Percentiles rank a stretch among this genome's conserved stretches.
Evolutionary conservation across 495 filamentous ascomycete genomes (phyloP).

Genomic region (Neurospora hispaniola): DNA sequence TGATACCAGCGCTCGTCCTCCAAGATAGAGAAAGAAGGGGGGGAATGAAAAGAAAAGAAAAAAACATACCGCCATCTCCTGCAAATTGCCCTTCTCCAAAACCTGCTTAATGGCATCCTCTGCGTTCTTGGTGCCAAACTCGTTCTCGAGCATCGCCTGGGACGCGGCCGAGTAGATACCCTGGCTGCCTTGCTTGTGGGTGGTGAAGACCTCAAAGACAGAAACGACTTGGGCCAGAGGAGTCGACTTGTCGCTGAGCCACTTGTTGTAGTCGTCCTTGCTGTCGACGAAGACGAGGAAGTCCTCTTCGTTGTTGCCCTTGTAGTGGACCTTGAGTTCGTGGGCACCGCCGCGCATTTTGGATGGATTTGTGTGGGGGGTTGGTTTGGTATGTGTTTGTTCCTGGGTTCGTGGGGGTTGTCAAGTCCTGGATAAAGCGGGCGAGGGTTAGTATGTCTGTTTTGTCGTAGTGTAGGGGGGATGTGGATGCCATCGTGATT

Average conservation of each 20-base stretch:
- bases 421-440: neutral
- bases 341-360: slow-evolving; percentile 72
- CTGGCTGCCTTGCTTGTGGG: slow-evolving; percentile 84
- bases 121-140: slow-evolving; percentile 72
- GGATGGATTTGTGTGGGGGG: slow-evolving; percentile 13
- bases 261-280: slow-evolving; percentile 58
- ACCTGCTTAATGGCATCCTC: slow-evolving; percentile 75
- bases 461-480: neutral
- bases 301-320: slow-evolving; percentile 72
- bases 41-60: neutral
- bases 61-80: slow-evolving; percentile 53
- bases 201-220: slow-evolving; percentile 81
- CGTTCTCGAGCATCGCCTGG: slow-evolving; percentile 61
- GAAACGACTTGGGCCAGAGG: slow-evolving; percentile 78
- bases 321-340: slow-evolving; percentile 78
- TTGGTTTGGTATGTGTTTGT: slow-evolving; percentile 11
- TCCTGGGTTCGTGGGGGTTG: neutral
- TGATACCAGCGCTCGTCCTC: too few species aligned
- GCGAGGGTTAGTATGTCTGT: neutral
- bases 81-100: slow-evolving; percentile 60
- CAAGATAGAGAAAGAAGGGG: too few species aligned
- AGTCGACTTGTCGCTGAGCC: slow-evolving; percentile 69
- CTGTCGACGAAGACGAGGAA: slow-evolving; percentile 87
- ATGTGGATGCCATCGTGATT: neutral
- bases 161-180: slow-evolving; percentile 68